Evolutionary conservation across 2,329 filamentous ascomycete genomes (phyloP), one percentile per base, ranked within the genome.

Genomic region (Sclerotiophoma versabilis): DNA sequence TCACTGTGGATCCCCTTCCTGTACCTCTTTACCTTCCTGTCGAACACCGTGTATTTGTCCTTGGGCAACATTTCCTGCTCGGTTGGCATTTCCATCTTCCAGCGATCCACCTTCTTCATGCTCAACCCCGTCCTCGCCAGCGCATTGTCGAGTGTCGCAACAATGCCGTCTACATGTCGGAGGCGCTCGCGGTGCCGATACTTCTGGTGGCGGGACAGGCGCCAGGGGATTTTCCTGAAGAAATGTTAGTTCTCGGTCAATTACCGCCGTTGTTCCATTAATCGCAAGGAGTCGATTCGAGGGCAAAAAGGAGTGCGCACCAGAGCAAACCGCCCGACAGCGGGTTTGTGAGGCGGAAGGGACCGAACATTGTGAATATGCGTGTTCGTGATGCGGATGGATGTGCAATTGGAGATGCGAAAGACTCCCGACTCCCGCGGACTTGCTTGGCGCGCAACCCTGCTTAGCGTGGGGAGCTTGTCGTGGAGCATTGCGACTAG

Each of bases 11-110:
- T 93, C 50, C 92, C 91, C 86, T 99, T 99, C 74, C 95, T 84
- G 77, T 98, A 99, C 68, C 86, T 88, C 86, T 93, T 96, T 75
- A 90, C 92, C 78, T 98, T 97, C 68, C 93, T 88, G 77, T 96
- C 93, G 77, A 98, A 99, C 70, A 99, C 89, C 23, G 92, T 96
- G 80, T 99, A 99, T 80, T 99, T 99, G 80, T 99, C 95, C 77
- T 86, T 89, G 39, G 95, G 89, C 75, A 96, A 75, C 95, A 99
- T 99, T 82, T 98, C 92, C 70, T 87, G 84, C 83, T 99, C 95
- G 22, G 87, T 90, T 19, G 95, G 95, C 95, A 99, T 99, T 78
- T 96, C 92, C 30, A 84, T 83, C 82, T 95, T 96, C 95, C 95
- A 99, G 71, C 88, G 81, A 76, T 96, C 89, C 54, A 99, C 82